Base-by-base conservation (phyloP, 257 asterid species). In the Ophiorrhiza pumila region DNA sequence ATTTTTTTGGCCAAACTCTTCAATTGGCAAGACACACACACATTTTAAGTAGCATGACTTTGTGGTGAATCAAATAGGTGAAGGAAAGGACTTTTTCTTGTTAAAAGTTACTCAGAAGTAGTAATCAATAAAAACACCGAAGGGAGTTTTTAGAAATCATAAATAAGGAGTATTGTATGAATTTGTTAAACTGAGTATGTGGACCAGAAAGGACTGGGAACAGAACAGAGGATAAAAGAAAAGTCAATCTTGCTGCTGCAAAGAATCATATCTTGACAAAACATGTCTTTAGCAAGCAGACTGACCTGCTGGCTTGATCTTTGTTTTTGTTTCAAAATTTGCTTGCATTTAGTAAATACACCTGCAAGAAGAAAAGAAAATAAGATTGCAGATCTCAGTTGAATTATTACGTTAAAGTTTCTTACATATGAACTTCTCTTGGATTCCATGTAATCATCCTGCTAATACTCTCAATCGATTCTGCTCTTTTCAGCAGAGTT, bases 401-500 rank as follows among this genome's bases (percentile, higher is more conserved):
- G 13, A 35, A n/a, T 13, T 20, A 47, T 49, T 18, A 18, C 15
- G 7, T 35, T 35, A 4, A 46, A 68, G 56, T 68, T 68, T 39
- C 32, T 50, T 68, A 50, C 49, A 6, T 50, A 46, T 32, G 71
- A 31, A 43, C 5, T 27, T 8, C 7, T 20, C 15, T 20, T 55
- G 31, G 15, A 45, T 32, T 61, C 45, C 46, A 32, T 61, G 45
- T 34, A 3, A 17, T 8, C 15, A 50, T 42, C 20, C 31, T 60
- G 70, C 60, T 13, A 41, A 32, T 35, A 50, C 2, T 67, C 12
- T 5, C 60, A 23, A 46, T 18, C 23, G 18, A 47, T 14, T 70
- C 14, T 53, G 62, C 71, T 43, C 69, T 66, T 71, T 34, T 37
- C 45, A 41, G 57, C 83, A 77, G 89, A 77, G 82, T 80, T 85